Evolutionary conservation across 129 eudicot genomes (phyloP).

Genomic region (Saussurea involucrata): DNA sequence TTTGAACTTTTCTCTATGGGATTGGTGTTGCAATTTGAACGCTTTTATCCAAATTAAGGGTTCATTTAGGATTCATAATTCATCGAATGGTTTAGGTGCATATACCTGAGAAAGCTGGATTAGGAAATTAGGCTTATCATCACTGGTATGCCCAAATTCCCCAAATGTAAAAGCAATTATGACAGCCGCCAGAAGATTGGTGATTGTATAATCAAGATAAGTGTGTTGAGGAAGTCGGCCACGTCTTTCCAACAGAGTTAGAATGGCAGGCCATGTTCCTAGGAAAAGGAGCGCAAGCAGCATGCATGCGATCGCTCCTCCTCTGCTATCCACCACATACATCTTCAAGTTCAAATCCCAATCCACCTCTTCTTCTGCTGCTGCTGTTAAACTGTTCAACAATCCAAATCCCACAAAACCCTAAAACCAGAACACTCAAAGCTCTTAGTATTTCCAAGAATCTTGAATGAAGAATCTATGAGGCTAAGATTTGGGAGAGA

Average conservation of each 20-base stretch:
- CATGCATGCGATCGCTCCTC: slow-evolving; percentile 95
- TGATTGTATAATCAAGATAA: slow-evolving; percentile 81
- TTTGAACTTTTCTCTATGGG: not conserved
- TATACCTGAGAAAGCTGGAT: slow-evolving; percentile 76
- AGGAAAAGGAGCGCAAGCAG: slow-evolving; percentile 61
- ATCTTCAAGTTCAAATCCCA: slow-evolving; percentile 43
- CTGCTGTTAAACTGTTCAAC: slow-evolving; percentile 13
- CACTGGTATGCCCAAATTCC: slow-evolving; percentile 55
- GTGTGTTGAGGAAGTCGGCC: slow-evolving; percentile 98
- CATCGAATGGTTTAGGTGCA: not conserved
- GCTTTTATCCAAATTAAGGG: not conserved
- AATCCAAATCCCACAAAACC: slow-evolving; percentile 17
- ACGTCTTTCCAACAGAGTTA: slow-evolving; percentile 77
- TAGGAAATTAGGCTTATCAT: slow-evolving; percentile 59
- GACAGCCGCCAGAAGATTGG: slow-evolving; percentile 81
- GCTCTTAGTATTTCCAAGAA: not conserved
- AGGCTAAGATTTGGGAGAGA: not conserved
- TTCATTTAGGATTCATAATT: not conserved
- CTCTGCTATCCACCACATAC: slow-evolving; percentile 87
- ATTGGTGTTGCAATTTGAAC: not conserved
- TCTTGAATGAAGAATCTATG: slow-evolving; percentile 20
- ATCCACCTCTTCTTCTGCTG: slow-evolving; percentile 7
- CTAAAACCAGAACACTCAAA: not conserved
- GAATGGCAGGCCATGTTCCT: slow-evolving; percentile 95
- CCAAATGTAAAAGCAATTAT: slow-evolving; percentile 86